Evolutionary conservation across 306 rosid genomes (phyloP), one percentile per base, ranked within the genome.

Genomic region (Cucurbita argyrosperma): DNA sequence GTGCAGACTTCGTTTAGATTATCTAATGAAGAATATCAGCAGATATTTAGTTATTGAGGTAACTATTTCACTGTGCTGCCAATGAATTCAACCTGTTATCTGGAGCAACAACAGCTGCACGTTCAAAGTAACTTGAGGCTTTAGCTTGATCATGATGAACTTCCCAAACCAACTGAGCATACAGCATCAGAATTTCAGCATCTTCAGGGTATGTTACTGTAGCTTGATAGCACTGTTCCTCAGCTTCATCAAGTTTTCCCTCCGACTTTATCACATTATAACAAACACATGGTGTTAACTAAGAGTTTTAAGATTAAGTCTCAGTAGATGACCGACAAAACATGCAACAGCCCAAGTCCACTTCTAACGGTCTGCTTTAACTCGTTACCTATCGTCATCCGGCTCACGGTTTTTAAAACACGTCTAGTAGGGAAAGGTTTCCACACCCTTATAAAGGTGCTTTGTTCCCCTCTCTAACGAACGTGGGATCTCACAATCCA

Each of bases 91-190:
- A 94, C 99, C 92, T 85, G 77, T 94, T 84, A n/a, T 83, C 77
- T 59, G 95, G 86, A 52, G 87, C 76, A 49, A 85, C 83, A 76
- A 76, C 77, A 83, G 77, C 80, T 55, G 99, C 99, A 26, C 84
- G 89, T 73, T 91, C 85, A 86, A 88, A 91, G 86, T 85, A 84
- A 79, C 72, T 69, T 52, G 66, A 54, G 72, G 96, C 89, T 81
- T 73, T 87, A 49, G 88, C 89, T 77, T 82, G 82, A 85, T 94
- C 97, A 59, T 19, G 89, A 80, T 76, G 87, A 16, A 84, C 83
- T 79, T 88, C 90, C 99, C 96, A 91, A 45, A 83, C 76, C 75
- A 91, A 76, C 78, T 83, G 86, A 37, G 96, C 99, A 88, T 88
- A 91, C 72, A 81, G 79, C 75, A 74, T 19, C 80, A 84, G 75